Evolutionary conservation across 768 basidiomycete genomes (phyloP).

Genomic region (Boletus tylopilopsis): DNA sequence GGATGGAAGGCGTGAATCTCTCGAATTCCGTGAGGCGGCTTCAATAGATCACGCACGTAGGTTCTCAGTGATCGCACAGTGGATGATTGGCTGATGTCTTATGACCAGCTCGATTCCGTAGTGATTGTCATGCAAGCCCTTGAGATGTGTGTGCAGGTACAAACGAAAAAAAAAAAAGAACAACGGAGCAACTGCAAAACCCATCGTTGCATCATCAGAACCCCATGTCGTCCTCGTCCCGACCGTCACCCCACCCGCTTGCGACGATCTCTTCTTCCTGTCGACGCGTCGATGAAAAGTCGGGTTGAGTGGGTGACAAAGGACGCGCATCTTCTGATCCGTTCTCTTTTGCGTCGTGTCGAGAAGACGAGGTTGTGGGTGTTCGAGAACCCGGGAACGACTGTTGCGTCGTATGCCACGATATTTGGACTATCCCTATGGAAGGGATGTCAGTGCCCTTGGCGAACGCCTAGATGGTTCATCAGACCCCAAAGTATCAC

Average conservation of each 20-base stretch:
- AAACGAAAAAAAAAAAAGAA: conserved; percentile 6
- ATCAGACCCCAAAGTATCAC: conserved; percentile 7
- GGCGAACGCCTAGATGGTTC: conserved; percentile 53
- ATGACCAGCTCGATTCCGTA: conserved; percentile 9
- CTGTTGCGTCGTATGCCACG: conserved; percentile 53
- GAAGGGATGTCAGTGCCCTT: conserved; percentile 67
- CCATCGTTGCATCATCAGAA: conserved; percentile 36
- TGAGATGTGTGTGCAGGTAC: conserved; percentile 16
- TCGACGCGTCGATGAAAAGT: conserved; percentile 30
- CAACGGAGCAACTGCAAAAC: conserved; percentile 1
- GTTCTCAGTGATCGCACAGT: not conserved
- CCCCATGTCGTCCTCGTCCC: conserved; percentile 72
- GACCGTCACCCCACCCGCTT: conserved; percentile 66
- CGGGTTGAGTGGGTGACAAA: conserved; percentile 11
- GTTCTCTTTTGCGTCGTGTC: conserved; percentile 18
- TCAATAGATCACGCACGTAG: too few species aligned
- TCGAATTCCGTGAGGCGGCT: too few species aligned
- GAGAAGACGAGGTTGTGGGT: conserved; percentile 18
- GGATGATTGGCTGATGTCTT: conserved; percentile 5
- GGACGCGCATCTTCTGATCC: conserved; percentile 25
- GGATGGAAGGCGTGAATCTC: too few species aligned
- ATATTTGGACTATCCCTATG: conserved; percentile 60
- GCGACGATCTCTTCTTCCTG: conserved; percentile 62
- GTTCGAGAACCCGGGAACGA: conserved; percentile 19
- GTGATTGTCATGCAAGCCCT: conserved; percentile 11